Evolutionary conservation across 208 protist species (phyloP).

Genomic region (Leishmania braziliensis): DNA sequence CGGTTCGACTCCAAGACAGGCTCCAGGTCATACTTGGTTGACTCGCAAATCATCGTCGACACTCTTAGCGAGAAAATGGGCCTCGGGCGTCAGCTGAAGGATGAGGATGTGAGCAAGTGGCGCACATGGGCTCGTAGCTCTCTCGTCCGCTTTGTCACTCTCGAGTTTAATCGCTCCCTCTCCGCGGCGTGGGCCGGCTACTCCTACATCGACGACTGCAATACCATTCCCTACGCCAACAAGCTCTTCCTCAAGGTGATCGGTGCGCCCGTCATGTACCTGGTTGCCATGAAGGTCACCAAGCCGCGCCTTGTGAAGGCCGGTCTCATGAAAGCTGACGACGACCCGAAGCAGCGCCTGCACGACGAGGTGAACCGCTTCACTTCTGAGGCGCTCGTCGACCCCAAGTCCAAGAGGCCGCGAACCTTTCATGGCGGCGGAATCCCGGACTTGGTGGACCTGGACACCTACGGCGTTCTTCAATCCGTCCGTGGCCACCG

Average conservation of each 20-base stretch:
- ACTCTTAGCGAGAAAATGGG: constrained; percentile 66
- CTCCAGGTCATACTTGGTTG: constrained; percentile 68
- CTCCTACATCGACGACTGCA: constrained; percentile 88
- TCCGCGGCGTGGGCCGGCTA: constrained; percentile 78
- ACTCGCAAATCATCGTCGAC: constrained; percentile 84
- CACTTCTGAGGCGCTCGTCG: constrained; percentile 57
- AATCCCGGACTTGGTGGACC: constrained; percentile 84
- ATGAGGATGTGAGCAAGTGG: constrained; percentile 77
- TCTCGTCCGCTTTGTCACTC: constrained; percentile 80
- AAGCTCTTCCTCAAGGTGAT: constrained; percentile 91
- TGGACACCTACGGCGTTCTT: constrained; percentile 90
- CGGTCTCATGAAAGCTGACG: constrained; percentile 59
- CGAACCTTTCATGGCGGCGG: constrained; percentile 80
- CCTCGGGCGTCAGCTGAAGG: constrained; percentile 55
- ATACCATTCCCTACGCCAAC: constrained; percentile 86
- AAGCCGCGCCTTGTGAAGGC: constrained; percentile 71
- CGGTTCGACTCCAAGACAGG: constrained; percentile 61
- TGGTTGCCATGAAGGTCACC: constrained; percentile 78
- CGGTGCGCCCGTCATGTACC: constrained; percentile 90
- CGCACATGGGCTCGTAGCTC: constrained; percentile 80
- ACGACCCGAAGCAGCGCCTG: constrained; percentile 58
- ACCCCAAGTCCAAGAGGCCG: constrained; percentile 59
- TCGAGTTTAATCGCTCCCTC: constrained; percentile 85
- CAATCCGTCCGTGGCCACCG: constrained; percentile 84
- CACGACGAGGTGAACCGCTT: constrained; percentile 78